These are phyloP conservation scores for Aspergillus felis DNA, from an alignment of 2,329 filamentous ascomycete species.

Conservation along the genomic window DNA sequence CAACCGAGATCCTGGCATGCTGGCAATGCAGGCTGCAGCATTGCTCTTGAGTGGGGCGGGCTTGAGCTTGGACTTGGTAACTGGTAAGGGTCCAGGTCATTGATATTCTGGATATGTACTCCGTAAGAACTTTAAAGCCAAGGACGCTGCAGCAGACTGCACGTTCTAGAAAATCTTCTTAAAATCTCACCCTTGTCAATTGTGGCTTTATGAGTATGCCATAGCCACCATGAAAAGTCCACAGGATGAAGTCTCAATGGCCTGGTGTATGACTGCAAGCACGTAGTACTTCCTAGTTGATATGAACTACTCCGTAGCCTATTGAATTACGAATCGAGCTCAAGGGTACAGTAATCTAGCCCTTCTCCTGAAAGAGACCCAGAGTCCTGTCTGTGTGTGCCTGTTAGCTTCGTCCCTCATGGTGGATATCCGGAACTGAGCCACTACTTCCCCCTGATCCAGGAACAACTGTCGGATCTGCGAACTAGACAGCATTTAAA, in stretches of 20 bases:
- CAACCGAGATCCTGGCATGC: not conserved
- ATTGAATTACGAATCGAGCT: not conserved
- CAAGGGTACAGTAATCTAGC: not conserved
- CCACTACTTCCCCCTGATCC: conserved; percentile 15
- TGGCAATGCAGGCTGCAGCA: not conserved
- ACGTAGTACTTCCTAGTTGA: not conserved
- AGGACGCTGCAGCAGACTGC: conserved; percentile 1
- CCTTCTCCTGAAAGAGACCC: not conserved
- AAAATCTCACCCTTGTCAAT: not conserved
- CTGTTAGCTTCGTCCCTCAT: conserved; percentile 1
- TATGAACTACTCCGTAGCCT: not conserved
- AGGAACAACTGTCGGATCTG: conserved; percentile 17
- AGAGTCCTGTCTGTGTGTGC: not conserved
- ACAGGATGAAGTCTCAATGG: too few species aligned
- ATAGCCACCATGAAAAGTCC: too few species aligned
- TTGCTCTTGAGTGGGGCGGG: conserved; percentile 9
- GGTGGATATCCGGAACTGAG: conserved; percentile 10
- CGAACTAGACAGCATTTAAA: conserved; percentile 4
- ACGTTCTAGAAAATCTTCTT: conserved; percentile 3
- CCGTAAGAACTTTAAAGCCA: conserved; percentile 3
- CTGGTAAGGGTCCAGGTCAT: not conserved
- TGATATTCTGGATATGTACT: not conserved
- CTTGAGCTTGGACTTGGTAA: not conserved
- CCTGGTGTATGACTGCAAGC: not conserved
- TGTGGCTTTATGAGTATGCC: too few species aligned